These are phyloP conservation scores for Quercus phellos DNA, from an alignment of 331 rosid species.

Conservation along the genomic window DNA sequence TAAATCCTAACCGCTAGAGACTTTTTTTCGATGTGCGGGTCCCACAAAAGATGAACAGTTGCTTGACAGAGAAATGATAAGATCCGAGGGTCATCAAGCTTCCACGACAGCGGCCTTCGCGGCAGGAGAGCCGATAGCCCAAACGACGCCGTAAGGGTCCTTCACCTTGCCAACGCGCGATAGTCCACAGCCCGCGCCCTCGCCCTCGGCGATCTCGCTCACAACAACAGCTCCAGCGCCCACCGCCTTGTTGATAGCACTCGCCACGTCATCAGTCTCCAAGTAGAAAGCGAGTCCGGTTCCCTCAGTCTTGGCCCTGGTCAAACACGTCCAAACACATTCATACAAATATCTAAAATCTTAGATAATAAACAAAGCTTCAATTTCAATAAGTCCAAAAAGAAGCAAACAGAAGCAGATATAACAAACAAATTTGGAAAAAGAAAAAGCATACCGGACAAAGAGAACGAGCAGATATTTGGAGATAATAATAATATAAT, in stretches of 20 bases:
- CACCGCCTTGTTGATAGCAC: conserved; percentile 54
- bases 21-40: background rate
- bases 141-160: conserved; percentile 68
- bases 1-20: conserved; percentile 8
- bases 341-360: no score
- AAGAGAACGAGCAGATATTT: no score
- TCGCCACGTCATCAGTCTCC: conserved; percentile 54
- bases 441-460: no score
- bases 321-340: background rate
- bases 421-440: no score
- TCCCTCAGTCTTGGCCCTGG: conserved; percentile 33
- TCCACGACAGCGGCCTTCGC: conserved; percentile 17
- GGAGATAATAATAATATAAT: no score
- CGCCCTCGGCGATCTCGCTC: conserved; percentile 39
- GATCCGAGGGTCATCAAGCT: conserved; percentile 21
- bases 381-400: no score
- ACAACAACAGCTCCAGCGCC: conserved; percentile 49
- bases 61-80: background rate
- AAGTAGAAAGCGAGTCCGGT: conserved; percentile 37
- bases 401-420: no score
- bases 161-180: conserved; percentile 49
- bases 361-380: no score
- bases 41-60: background rate
- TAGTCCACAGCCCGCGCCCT: conserved; percentile 36
- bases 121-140: conserved; percentile 38